Percentiles rank a stretch among this genome's conserved stretches.
phyloP scores from a whole-genome alignment of 2,329 filamentous ascomycete species.

The Penicillium italicum region DNA sequence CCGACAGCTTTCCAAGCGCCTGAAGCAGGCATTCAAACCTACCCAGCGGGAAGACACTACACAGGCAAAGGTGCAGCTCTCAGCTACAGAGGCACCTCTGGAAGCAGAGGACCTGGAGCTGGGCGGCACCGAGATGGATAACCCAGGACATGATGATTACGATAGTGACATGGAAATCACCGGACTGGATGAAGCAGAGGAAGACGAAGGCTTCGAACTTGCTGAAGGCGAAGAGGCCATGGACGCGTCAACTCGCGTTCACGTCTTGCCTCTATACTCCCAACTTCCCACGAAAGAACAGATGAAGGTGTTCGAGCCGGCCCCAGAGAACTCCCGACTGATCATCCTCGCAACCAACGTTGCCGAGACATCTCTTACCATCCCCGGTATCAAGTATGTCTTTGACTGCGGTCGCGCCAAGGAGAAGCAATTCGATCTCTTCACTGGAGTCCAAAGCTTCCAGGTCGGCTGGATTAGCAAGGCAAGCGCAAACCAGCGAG shows the following conservation, averaged over 20 bases:
- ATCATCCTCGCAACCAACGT: conserved; percentile 95
- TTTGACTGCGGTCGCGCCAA: conserved; percentile 93
- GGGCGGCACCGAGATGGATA: conserved; percentile 54
- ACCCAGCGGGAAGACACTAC: conserved; percentile 50
- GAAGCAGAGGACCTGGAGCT: conserved; percentile 87
- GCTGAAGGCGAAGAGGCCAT: conserved; percentile 51
- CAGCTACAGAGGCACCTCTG: conserved; percentile 70
- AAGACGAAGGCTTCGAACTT: conserved; percentile 66
- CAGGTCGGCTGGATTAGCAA: conserved; percentile 97
- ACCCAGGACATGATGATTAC: conserved; percentile 48
- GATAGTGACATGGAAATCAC: conserved; percentile 60
- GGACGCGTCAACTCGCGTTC: conserved; percentile 65
- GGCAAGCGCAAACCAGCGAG: conserved; percentile 85
- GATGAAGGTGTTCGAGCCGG: conserved; percentile 79
- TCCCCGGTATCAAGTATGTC: conserved; percentile 90
- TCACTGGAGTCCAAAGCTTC: conserved; percentile 90
- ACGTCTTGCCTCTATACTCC: conserved; percentile 91
- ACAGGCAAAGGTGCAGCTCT: conserved; percentile 68
- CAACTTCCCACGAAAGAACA: conserved; percentile 87
- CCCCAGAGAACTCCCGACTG: conserved; percentile 76
- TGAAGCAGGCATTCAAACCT: conserved; percentile 66
- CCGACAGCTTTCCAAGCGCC: conserved; percentile 69
- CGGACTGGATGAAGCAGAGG: conserved; percentile 56
- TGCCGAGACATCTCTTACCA: conserved; percentile 94
- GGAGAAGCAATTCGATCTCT: conserved; percentile 82